These are phyloP conservation scores for Dothiorella sarmentorum DNA, from an alignment of 2,329 filamentous ascomycete species.

Conservation along the genomic window DNA sequence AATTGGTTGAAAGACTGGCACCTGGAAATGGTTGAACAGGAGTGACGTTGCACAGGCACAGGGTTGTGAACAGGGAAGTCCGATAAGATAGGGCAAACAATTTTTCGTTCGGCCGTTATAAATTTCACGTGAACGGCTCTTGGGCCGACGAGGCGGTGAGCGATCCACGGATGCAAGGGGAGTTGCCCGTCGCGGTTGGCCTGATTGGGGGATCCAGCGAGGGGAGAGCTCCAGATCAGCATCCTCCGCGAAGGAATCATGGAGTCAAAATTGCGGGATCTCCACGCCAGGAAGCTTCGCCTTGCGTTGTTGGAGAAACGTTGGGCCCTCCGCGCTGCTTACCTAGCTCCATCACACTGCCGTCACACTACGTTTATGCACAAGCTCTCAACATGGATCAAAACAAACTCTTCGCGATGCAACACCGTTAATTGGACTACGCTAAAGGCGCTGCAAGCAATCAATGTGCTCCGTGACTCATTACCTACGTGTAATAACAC, in stretches of 20 bases:
- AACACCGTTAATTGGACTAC: constrained; percentile 1
- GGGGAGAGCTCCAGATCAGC: constrained; percentile 9
- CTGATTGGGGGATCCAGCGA: constrained; percentile 9
- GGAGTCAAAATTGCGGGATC: too few species aligned
- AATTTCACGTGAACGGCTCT: constrained; percentile 7
- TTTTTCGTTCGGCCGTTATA: constrained; percentile 13
- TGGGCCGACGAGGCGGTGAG: constrained; percentile 11
- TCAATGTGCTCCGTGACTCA: constrained; percentile 15
- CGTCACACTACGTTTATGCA: too few species aligned
- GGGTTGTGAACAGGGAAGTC: constrained; percentile 1
- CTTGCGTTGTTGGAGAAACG: neutral
- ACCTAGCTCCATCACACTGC: neutral
- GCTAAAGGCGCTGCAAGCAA: neutral
- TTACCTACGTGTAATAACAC: constrained; percentile 16
- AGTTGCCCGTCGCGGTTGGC: neutral
- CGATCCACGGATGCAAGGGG: constrained; percentile 8
- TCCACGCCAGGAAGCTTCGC: neutral
- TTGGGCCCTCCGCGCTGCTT: constrained; percentile 1
- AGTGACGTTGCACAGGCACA: constrained; percentile 9
- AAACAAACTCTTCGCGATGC: neutral
- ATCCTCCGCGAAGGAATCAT: constrained; percentile 1
- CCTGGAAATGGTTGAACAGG: constrained; percentile 8
- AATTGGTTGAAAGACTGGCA: constrained; percentile 9
- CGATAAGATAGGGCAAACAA: constrained; percentile 12
- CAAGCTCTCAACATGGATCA: neutral